Evolutionary conservation across 2,329 filamentous ascomycete genomes (phyloP), one percentile per base, ranked within the genome.

Genomic region (Chaetothyriales sp.): DNA sequence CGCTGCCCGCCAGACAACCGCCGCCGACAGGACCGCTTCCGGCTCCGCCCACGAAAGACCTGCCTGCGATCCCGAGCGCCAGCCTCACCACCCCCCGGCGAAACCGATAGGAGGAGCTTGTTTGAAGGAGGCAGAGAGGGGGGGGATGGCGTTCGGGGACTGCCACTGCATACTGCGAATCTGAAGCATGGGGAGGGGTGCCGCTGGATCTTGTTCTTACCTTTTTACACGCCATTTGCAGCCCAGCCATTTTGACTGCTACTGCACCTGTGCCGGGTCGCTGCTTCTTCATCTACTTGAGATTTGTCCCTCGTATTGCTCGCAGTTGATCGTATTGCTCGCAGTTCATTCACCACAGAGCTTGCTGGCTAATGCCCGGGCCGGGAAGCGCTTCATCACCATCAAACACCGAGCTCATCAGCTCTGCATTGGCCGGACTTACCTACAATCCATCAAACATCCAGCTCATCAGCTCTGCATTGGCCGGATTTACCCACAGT

Each of bases 1-100:
- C 75, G 37, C 70, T 88, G 47, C 82, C 84, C 1, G 76, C 85
- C 53, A 77, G 83, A 46, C 74, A 77, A 45, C 81, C 76, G 28
- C 79, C 81, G 43, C 67, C 69, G 5, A 75, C 76, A 2, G 76
- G 72, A 25, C 73, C 77, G 7, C 70, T 82, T 29, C 80, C 79
- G 47, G 75, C 82, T 18, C 75, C 80, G n/a, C 79, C 70, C 1
- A 58, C 63, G 28, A 61, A 61, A 44, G 59, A 60, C 43, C 44
- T 61, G 33, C 58, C 57, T 25, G 51, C 55, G n/a, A 37, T 48
- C 33, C 13, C 50, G 40, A 18, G 40, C 43, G 18, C 13, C 46
- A 15, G 49, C 46, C 45, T 20, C 25, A 13, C 33, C 45, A 44
- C 48, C 44, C 47, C 51, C 18, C 40, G 48, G 20, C 22, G 48